These are phyloP conservation scores for Massarina eburnea DNA, from an alignment of 2,329 filamentous ascomycete genomes.

Conservation along the genomic window DNA sequence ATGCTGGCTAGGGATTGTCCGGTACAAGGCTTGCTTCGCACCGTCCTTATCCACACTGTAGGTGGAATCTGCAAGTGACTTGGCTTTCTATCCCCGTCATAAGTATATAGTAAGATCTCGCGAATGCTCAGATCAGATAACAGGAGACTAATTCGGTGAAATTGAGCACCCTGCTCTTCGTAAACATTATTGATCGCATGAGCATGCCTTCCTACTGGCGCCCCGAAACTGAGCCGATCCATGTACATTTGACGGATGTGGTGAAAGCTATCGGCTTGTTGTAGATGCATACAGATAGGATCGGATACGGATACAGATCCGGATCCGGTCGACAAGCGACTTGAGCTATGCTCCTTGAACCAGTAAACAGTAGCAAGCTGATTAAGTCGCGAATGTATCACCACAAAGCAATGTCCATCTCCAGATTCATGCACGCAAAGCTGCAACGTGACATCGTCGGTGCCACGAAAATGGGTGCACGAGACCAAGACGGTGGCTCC, in stretches of 20 bases:
- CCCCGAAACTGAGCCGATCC: conserved; percentile 20
- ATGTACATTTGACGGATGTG: conserved; percentile 20
- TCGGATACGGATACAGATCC: conserved; percentile 26
- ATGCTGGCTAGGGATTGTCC: conserved; percentile 7
- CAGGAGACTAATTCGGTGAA: conserved; percentile 29
- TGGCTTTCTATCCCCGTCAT: conserved; percentile 1
- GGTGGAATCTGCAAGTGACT: conserved; percentile 11
- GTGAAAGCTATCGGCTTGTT: conserved; percentile 3
- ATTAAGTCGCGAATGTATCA: conserved; percentile 38
- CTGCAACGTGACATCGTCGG: conserved; percentile 55
- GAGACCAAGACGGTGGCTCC: conserved; percentile 46
- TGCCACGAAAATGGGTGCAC: conserved; percentile 58
- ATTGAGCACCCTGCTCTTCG: conserved; percentile 15
- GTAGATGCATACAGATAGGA: conserved; percentile 23
- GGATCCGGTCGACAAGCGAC: conserved; percentile 7
- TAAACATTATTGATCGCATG: conserved; percentile 23
- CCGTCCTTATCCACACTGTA: conserved; percentile 19
- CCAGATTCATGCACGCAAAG: conserved; percentile 28
- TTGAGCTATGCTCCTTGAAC: conserved; percentile 18
- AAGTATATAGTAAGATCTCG: conserved; percentile 22
- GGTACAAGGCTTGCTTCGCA: conserved; percentile 4
- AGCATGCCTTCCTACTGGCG: conserved; percentile 4
- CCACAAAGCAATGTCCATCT: conserved; percentile 32
- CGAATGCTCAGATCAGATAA: conserved; percentile 28
- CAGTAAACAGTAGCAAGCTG: conserved; percentile 31